A percentile compares a stretch with the other conserved stretches of the same genome.
Evolutionary conservation across 768 basidiomycete genomes (phyloP).

Genomic region (Tulasnella sp.): DNA sequence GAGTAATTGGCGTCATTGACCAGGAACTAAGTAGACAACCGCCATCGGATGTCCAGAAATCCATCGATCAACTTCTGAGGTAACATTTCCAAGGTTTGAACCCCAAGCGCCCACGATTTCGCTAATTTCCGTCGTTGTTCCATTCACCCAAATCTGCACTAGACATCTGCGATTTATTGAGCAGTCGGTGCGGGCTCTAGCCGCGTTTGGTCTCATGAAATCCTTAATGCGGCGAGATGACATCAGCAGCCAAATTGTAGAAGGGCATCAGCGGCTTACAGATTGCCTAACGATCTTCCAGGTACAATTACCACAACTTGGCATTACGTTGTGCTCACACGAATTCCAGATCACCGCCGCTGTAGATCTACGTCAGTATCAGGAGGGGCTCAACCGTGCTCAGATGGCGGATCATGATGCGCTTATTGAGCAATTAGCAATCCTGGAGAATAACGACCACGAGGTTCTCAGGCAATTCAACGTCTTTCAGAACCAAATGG

Average conservation of each 20-base stretch:
- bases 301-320: too few relatives aligned
- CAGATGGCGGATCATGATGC: not conserved
- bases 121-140: not conserved
- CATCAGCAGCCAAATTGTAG: not conserved
- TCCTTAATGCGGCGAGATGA: not conserved
- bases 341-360: not conserved
- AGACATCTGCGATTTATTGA: conserved; percentile 2
- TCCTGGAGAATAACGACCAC: not conserved
- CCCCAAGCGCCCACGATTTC: not conserved
- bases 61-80: not conserved
- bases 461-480: not conserved
- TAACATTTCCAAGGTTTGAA: not conserved
- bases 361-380: not conserved
- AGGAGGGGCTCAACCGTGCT: not conserved
- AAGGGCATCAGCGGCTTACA: not conserved
- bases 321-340: not conserved
- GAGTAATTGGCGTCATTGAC: not conserved
- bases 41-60: not conserved
- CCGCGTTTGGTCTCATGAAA: not conserved
- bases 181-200: not conserved
- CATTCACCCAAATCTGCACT: not conserved
- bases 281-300: not conserved
- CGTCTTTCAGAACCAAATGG: not conserved
- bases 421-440: not conserved
- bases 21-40: not conserved